Base-by-base conservation (phyloP, 2,329 filamentous ascomycete genomes). In the Ambrosiella xylebori region DNA sequence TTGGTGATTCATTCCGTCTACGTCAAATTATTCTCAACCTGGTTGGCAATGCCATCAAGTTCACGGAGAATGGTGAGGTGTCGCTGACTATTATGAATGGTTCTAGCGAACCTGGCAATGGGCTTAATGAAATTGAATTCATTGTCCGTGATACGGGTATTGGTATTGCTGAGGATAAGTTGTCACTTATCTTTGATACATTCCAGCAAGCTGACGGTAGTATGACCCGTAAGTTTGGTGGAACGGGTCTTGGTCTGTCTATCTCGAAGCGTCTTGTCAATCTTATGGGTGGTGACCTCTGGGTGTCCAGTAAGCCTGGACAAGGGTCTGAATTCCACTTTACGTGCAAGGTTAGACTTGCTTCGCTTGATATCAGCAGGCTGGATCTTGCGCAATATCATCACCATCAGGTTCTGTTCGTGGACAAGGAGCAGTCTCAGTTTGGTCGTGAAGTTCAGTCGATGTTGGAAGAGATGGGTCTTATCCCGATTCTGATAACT, bases 181-280 rank as follows among this genome's bases (percentile, higher is more conserved):
- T 97, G 57, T 89, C 95, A 67, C 76, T 97, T 63, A 97, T 98
- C 67, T 97, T 98, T 71, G 93, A 97, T 71, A 97, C 91, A 0
- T 97, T 97, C 81, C 91, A 96, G 70, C 93, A 97, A 73, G 93
- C 93, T 17, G 93, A 97, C 68, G 91, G 91, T 41, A 96, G 90
- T 39, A 97, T 94, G 69, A 97, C 91, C 1, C 81, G 90, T 65
- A 93, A 94, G 68, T 97, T 97, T 68, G 91, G 91, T 65, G 91
- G 91, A 65, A 97, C 93, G 6, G 91, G 91, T 64, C 79, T 97
- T 8, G 91, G 91, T 64, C 73, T 97, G 35, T 96, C 91, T 13
- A 97, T 97, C 66, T 97, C 91, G 36, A 94, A 95, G 73, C 82
- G 90, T 64, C 78, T 97, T 37, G 91, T 97, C 58, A 95, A 90